Evolutionary conservation across 1,284 basidiomycete genomes (phyloP).

Genomic region (Leccinum holopus): DNA sequence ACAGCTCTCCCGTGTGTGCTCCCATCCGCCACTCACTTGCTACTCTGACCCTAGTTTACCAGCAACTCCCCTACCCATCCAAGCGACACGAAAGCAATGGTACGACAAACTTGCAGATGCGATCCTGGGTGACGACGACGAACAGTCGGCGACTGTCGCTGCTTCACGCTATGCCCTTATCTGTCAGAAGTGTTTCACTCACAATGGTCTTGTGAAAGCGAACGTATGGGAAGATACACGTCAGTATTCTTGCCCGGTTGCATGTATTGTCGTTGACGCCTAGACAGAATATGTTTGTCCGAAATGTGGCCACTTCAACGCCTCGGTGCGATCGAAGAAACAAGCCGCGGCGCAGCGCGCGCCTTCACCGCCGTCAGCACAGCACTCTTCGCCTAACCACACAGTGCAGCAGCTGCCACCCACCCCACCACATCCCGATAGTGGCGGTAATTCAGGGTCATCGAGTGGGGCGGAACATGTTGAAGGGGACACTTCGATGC

Average conservation of each 20-base stretch:
- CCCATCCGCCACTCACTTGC: not conserved
- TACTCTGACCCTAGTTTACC: constrained; percentile 14
- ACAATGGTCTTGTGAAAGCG: constrained; percentile 93
- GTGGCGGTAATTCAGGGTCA: constrained; percentile 3
- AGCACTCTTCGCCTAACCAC: constrained; percentile 11
- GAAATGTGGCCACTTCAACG: constrained; percentile 74
- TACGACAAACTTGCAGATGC: constrained; percentile 88
- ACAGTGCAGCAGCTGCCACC: constrained; percentile 8
- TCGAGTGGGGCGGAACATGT: not conserved
- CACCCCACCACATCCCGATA: not conserved
- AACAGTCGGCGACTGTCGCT: constrained; percentile 43
- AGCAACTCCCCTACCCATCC: constrained; percentile 43
- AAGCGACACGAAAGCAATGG: constrained; percentile 77
- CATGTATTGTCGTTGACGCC: constrained; percentile 3
- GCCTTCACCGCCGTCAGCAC: constrained; percentile 28
- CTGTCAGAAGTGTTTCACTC: constrained; percentile 88
- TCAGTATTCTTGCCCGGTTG: constrained; percentile 46
- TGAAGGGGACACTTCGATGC: constrained; percentile 9
- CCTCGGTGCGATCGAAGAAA: constrained; percentile 48
- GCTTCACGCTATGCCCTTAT: constrained; percentile 87
- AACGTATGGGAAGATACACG: constrained; percentile 88
- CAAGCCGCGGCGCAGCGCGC: constrained; percentile 18
- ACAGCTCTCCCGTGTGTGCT: constrained; percentile 43
- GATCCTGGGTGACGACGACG: constrained; percentile 81
- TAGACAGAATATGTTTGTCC: constrained; percentile 70